Evolutionary conservation across 805 yeast genomes (phyloP), one percentile per base, ranked within the genome.

Genomic region (Barnettozyma populi): DNA sequence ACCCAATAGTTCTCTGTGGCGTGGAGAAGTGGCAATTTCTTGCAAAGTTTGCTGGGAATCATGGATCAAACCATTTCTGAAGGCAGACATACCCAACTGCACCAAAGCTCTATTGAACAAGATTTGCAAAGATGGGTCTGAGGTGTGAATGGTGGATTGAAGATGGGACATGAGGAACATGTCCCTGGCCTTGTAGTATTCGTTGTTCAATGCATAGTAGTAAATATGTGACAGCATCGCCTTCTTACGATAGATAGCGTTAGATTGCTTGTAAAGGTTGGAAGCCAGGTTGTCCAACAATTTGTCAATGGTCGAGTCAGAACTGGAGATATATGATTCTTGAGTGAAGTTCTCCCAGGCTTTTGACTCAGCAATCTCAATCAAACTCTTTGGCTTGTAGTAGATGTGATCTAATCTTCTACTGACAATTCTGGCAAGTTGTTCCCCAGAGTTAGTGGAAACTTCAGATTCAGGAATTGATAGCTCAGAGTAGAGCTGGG

Each of bases 11-110:
- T 94, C 99, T 74, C 87, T 90, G 60, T 86, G 81, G 62, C 95
- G 82, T 55, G 82, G 81, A 37, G 95, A 82, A 47, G 89, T 84
- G 53, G 92, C 88, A 61, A 94, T 79, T 70, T 94, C 99, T 62
- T 82, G 86, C 57, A 94, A 75, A 44, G 84, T 76, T 72, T 87
- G 94, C 68, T 88, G 95, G 49, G 94, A 75, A 65, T 94, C 98
- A 58, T 76, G 78, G 60, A 90, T 80, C 57, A 86, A 76, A 20
- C 98, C 97, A 45, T 79, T 70, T 67, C 96, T 82, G 83, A 94
- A 94, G 14, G 99, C 98, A 66, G 95, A 82, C 56, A 94, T 78
- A 50, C 99, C 99, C 54, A 95, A 78, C 71, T 94, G 99, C 53
- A 89, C 97, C 53, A 94, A 78, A 16, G 96, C 90, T 68, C 99